Evolutionary conservation across 2,329 filamentous ascomycete species (phyloP).

Genomic region (Raffaelea albimanens): DNA sequence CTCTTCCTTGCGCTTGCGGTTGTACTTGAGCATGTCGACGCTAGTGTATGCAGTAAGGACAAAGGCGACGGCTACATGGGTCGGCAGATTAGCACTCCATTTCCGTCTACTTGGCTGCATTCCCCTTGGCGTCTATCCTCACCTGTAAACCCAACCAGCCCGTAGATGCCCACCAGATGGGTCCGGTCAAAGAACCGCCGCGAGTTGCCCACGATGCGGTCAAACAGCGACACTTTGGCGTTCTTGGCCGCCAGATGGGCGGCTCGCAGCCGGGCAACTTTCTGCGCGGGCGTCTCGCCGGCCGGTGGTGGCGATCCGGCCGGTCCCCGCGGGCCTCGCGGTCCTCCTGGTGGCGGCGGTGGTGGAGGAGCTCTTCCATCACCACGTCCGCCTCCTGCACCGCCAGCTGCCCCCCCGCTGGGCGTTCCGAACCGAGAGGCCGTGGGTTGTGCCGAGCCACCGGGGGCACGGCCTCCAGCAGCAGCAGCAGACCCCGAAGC

Average conservation of each 20-base stretch:
- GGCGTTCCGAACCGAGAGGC: slow-evolving; percentile 14
- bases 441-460: slow-evolving; percentile 2
- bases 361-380: slow-evolving; percentile 10
- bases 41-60: slow-evolving; percentile 50
- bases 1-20: slow-evolving; percentile 49
- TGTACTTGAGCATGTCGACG: slow-evolving; percentile 52
- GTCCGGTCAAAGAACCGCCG: slow-evolving; percentile 45
- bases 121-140: slow-evolving; percentile 14
- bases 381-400: slow-evolving; percentile 4
- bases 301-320: background rate
- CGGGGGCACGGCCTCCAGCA: slow-evolving; percentile 8
- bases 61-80: slow-evolving; percentile 39
- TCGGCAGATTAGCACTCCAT: too few species aligned
- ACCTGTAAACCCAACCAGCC: slow-evolving; percentile 49
- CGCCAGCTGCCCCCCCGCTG: background rate
- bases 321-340: background rate
- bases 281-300: slow-evolving; percentile 58
- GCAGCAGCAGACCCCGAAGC: too few species aligned
- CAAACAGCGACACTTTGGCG: slow-evolving; percentile 43
- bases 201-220: slow-evolving; percentile 37
- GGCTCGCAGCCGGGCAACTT: slow-evolving; percentile 57
- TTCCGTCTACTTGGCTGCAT: too few species aligned
- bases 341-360: slow-evolving; percentile 2
- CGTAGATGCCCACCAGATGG: slow-evolving; percentile 44
- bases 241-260: slow-evolving; percentile 58